These are phyloP conservation scores for Musa troglodytarum DNA, from an alignment of 176 grass and related monocot species.

Conservation along the genomic window DNA sequence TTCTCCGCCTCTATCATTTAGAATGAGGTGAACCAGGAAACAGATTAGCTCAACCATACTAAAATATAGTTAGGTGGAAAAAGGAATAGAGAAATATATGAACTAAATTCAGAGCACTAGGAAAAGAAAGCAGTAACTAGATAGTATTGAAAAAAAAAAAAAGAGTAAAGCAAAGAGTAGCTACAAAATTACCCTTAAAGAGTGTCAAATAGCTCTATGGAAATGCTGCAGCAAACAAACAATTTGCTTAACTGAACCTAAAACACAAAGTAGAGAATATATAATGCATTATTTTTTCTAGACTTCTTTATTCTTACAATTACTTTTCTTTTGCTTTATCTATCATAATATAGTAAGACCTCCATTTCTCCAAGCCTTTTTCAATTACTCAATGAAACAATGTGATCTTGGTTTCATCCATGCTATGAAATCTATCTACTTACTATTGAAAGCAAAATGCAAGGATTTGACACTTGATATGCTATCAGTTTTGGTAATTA, in stretches of 20 bases:
- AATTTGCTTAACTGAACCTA: background rate
- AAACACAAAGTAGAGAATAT: background rate
- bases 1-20: conserved; percentile 66
- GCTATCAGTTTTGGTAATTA: no score
- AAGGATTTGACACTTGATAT: no score
- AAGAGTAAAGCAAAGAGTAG: background rate
- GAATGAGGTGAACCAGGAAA: background rate
- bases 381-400: background rate
- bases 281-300: background rate
- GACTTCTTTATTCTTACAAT: background rate
- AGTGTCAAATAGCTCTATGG: background rate
- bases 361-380: background rate
- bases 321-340: background rate
- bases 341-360: background rate
- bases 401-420: background rate
- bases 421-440: background rate
- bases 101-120: no score
- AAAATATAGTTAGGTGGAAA: background rate
- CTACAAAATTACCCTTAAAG: background rate
- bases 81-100: background rate
- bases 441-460: background rate
- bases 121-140: background rate
- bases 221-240: background rate
- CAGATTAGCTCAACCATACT: background rate
- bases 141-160: background rate